Conservation (phyloP, 208 protist genomes). For the Entamoeba histolytica region DNA sequence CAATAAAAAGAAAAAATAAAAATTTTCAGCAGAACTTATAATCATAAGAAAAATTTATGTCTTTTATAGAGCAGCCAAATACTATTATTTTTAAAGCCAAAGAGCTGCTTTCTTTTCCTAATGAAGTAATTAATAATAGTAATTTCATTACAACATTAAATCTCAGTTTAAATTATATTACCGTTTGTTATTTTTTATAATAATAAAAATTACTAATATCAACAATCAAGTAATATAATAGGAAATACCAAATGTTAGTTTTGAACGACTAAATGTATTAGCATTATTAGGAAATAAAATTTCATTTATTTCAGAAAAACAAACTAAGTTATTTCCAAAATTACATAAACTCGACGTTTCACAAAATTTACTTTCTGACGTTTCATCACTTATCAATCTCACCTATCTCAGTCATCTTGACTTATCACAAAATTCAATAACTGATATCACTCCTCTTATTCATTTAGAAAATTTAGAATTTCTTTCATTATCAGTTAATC, state of each 20-base stretch:
- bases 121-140: background rate
- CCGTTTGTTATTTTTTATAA: background rate
- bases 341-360: background rate
- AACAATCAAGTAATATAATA: background rate
- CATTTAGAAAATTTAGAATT: background rate
- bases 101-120: background rate
- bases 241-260: background rate
- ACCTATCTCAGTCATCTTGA: background rate
- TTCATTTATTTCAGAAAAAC: background rate
- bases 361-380: background rate
- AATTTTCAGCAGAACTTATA: too few species aligned
- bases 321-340: background rate
- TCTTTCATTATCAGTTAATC: background rate
- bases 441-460: background rate
- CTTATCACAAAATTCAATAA: background rate
- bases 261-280: background rate
- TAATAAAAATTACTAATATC: background rate
- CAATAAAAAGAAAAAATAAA: too few species aligned
- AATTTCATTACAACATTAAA: background rate
- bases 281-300: background rate
- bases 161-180: background rate
- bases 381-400: background rate
- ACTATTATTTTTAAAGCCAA: too few species aligned
- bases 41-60: too few species aligned
- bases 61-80: too few species aligned